Percentiles rank a stretch among this genome's conserved stretches.
Conservation (phyloP, 495 filamentous ascomycete species). For the Aspergillus ellipticus region DNA sequence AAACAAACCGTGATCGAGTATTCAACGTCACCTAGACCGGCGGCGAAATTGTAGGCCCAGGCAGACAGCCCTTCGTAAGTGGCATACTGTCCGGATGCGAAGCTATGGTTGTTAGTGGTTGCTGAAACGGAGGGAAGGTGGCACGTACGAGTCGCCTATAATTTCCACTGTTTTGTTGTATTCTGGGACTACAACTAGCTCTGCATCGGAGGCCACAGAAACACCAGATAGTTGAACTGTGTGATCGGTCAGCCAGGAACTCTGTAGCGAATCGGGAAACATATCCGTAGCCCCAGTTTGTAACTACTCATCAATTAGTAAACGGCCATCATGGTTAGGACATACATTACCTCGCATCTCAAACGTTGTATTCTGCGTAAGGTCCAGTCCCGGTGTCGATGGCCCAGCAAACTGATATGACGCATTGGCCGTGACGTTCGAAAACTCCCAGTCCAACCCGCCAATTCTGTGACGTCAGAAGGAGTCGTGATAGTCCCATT, state of each 20-base stretch:
- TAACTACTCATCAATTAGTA: slow-evolving; percentile 37
- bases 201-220: slow-evolving; percentile 46
- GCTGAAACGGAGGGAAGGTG: neutral
- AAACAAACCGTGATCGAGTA: slow-evolving; percentile 51
- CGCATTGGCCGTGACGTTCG: slow-evolving; percentile 58
- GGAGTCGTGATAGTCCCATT: neutral
- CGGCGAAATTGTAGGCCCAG: slow-evolving; percentile 53
- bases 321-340: slow-evolving; percentile 1
- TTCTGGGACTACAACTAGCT: slow-evolving; percentile 49
- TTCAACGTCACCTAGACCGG: slow-evolving; percentile 61
- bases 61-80: slow-evolving; percentile 61
- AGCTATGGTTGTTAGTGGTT: slow-evolving; percentile 14
- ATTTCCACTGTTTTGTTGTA: slow-evolving; percentile 57
- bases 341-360: slow-evolving; percentile 33
- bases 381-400: slow-evolving; percentile 17
- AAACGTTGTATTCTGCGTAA: slow-evolving; percentile 24
- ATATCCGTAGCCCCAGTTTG: slow-evolving; percentile 64
- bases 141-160: slow-evolving; percentile 54
- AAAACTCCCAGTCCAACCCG: slow-evolving; percentile 63
- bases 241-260: slow-evolving; percentile 7
- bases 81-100: slow-evolving; percentile 55
- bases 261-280: slow-evolving; percentile 6
- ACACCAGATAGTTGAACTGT: slow-evolving; percentile 55
- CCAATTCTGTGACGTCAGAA: slow-evolving; percentile 39
- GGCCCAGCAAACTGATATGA: slow-evolving; percentile 58